Base-by-base conservation (phyloP, 306 rosid species). In the Fragaria nilgerrensis region DNA sequence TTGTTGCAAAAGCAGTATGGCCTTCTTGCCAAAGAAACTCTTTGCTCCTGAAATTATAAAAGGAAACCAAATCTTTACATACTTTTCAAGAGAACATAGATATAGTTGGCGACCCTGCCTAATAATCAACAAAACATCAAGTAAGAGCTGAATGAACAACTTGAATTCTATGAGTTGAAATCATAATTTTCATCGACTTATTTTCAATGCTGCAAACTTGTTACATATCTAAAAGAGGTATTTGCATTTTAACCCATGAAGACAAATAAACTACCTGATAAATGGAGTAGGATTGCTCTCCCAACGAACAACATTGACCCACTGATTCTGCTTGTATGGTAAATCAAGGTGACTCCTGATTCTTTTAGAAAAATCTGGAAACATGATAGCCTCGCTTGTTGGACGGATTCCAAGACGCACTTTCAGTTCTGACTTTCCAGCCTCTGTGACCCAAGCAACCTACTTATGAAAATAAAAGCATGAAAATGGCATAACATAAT, bases 11-110 rank as follows among this genome's bases (percentile, higher is more conserved):
- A 68, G 98, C 98, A 65, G 98, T 92, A 79, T 95, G 98, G 70
- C 98, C 98, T 89, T 95, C 98, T 83, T 95, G 98, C 98, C 98
- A 95, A 83, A 95, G 98, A 82, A 92, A 95, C 84, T 95, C 98
- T 13, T 96, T 93, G 76, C 97, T 95, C 97, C 97, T 95, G 84
- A 80, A 84, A 72, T 68, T 48, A 55, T 55, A 75, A 71, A 72
- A 45, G 37, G 73, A 69, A 12, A 66, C 52, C 45, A 50, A 56
- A 58, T 68, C 22, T 27, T 27, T 27, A 45, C 22, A 32, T 48
- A 52, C 76, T 36, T 34, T 16, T 9, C 39, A 27, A 43, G 47
- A 9, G 13, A 47, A 11, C 50, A 47, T 12, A 11, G 50, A 12
- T 11, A 43, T 43, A 43, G 9, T 9, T 43, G 47, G 47, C 10